Conservation (phyloP, 202 grass and related monocot species). For the Musa balbisiana region DNA sequence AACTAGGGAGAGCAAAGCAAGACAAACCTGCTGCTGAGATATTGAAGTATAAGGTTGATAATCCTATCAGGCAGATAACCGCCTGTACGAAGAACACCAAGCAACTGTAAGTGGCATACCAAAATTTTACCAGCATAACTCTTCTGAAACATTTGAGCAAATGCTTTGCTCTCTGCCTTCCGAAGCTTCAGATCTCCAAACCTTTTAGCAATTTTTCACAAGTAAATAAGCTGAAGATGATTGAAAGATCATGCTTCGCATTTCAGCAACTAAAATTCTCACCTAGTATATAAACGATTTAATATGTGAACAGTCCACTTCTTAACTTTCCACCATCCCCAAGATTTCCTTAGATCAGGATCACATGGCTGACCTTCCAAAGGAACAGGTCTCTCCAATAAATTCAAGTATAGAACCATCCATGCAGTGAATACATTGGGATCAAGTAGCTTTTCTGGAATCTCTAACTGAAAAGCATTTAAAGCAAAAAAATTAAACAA, state of each 20-base stretch:
- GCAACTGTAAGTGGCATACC: constrained; percentile 66
- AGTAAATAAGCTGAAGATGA: constrained; percentile 11
- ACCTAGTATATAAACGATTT: constrained; percentile 90
- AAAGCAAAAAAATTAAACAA: constrained; percentile 19
- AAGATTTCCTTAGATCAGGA: constrained; percentile 74
- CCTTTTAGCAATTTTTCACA: constrained; percentile 28
- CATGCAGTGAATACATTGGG: constrained; percentile 70
- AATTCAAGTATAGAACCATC: constrained; percentile 80
- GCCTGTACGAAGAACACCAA: constrained; percentile 76
- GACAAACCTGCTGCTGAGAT: constrained; percentile 77
- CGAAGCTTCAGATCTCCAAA: constrained; percentile 96
- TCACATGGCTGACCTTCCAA: constrained; percentile 75
- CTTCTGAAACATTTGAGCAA: constrained; percentile 96
- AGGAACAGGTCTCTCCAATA: constrained; percentile 84
- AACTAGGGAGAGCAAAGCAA: background rate
- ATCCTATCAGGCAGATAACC: constrained; percentile 91
- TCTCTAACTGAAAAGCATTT: constrained; percentile 57
- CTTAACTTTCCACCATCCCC: constrained; percentile 99
- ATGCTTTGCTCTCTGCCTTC: constrained; percentile 80
- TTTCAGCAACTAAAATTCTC: constrained; percentile 21
- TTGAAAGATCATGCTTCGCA: background rate
- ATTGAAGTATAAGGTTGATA: constrained; percentile 95
- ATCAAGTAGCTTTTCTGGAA: constrained; percentile 73
- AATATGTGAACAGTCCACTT: constrained; percentile 97
- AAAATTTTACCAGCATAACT: constrained; percentile 82